Percentiles rank a stretch among this genome's conserved stretches.
phyloP scores from a whole-genome alignment of 2,329 filamentous ascomycete species.

The Intubia oerlemansii region DNA sequence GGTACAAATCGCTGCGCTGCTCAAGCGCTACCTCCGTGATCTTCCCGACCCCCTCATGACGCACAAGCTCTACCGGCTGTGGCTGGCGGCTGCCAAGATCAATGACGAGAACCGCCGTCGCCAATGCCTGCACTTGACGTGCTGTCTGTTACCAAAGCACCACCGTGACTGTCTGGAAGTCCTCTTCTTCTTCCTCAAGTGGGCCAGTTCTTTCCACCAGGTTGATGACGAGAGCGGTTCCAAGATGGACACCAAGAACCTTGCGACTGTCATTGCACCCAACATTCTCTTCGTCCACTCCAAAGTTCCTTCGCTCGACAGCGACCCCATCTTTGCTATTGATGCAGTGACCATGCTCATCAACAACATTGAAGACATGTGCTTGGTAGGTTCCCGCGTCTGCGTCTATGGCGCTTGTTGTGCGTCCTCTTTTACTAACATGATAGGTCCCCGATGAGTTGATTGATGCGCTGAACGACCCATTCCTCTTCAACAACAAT shows the following conservation, averaged over 20 bases:
- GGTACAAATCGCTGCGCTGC: slow-evolving; percentile 76
- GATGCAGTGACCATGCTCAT: slow-evolving; percentile 84
- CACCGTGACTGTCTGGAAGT: slow-evolving; percentile 92
- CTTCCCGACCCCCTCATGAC: slow-evolving; percentile 89
- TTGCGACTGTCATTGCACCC: slow-evolving; percentile 90
- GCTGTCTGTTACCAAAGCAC: slow-evolving; percentile 78
- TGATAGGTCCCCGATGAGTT: slow-evolving; percentile 78
- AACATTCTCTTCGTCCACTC: slow-evolving; percentile 66
- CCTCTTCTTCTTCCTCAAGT: slow-evolving; percentile 87
- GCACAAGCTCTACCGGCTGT: slow-evolving; percentile 80
- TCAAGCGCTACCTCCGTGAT: slow-evolving; percentile 89
- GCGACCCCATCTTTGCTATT: slow-evolving; percentile 82
- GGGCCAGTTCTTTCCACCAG: slow-evolving; percentile 92
- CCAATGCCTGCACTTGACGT: slow-evolving; percentile 72
- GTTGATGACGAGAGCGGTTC: slow-evolving; percentile 92
- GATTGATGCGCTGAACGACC: slow-evolving; percentile 66
- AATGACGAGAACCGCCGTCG: slow-evolving; percentile 60
- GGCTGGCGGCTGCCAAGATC: slow-evolving; percentile 79
- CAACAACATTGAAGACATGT: slow-evolving; percentile 87
- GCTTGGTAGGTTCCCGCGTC: slow-evolving; percentile 48
- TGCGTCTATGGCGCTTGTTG: neutral
- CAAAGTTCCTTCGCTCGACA: slow-evolving; percentile 48
- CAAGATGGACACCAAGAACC: slow-evolving; percentile 97
- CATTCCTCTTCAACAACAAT: slow-evolving; percentile 56
- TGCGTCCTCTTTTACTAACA: slow-evolving; percentile 7